phyloP scores from a whole-genome alignment of 2,329 filamentous ascomycete species.

The Neopestalotiopsis rosae region DNA sequence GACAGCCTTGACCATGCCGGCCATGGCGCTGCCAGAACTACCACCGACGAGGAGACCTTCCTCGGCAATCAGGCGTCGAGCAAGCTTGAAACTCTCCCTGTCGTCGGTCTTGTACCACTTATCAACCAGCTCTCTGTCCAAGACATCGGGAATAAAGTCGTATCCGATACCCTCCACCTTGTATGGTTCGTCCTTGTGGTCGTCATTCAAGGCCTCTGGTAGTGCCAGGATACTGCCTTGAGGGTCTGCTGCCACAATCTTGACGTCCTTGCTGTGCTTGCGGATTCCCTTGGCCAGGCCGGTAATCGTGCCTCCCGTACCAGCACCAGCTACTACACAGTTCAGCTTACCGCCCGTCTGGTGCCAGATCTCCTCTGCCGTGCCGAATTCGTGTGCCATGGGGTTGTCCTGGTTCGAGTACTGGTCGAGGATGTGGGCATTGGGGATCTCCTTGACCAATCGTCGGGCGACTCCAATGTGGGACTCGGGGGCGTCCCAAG shows the following conservation, averaged over 20 bases:
- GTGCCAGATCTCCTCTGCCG: conserved; percentile 93
- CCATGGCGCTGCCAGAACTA: conserved; percentile 90
- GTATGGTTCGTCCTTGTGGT: conserved; percentile 82
- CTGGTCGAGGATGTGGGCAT: conserved; percentile 96
- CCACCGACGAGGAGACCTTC: conserved; percentile 94
- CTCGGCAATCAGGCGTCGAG: conserved; percentile 89
- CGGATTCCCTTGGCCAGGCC: conserved; percentile 83
- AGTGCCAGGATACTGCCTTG: conserved; percentile 89
- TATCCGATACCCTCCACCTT: conserved; percentile 99
- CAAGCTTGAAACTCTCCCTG: conserved; percentile 85
- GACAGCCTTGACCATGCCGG: conserved; percentile 77
- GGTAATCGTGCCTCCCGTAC: conserved; percentile 94
- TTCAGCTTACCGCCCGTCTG: conserved; percentile 86
- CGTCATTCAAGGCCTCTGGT: conserved; percentile 79
- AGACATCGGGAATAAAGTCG: conserved; percentile 95
- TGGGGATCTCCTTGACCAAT: conserved; percentile 93
- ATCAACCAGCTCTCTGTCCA: conserved; percentile 80
- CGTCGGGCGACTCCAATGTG: conserved; percentile 94
- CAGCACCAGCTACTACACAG: conserved; percentile 87
- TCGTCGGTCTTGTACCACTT: conserved; percentile 99
- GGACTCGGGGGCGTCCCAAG: conserved; percentile 91
- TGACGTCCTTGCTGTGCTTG: conserved; percentile 86
- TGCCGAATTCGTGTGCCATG: conserved; percentile 89
- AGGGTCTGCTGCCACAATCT: conserved; percentile 91
- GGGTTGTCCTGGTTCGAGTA: conserved; percentile 94